Evolutionary conservation across 1,139 yeast species (phyloP).

Genomic region (Nakaseomyces nivariensis): DNA sequence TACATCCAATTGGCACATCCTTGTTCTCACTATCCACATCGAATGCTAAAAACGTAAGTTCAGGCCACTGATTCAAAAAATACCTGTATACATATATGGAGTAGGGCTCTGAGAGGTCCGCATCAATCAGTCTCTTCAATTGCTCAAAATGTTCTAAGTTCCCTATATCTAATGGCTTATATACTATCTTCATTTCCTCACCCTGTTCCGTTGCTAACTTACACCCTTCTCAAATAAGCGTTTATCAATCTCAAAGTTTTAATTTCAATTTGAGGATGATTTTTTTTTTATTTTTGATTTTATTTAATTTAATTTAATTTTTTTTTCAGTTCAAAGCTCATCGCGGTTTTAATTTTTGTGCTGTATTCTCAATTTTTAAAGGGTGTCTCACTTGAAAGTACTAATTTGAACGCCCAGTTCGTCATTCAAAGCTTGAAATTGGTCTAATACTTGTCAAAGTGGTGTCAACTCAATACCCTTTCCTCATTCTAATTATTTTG

Average conservation of each 20-base stretch:
- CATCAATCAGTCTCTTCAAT: slow-evolving; percentile 41
- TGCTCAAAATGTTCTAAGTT: slow-evolving; percentile 26
- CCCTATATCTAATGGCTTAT: slow-evolving; percentile 21
- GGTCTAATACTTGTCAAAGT: too few species aligned
- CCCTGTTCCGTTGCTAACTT: too few species aligned
- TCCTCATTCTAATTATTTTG: too few species aligned
- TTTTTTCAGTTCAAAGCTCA: background rate
- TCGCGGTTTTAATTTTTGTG: background rate
- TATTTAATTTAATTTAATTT: background rate
- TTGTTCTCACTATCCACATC: slow-evolving; percentile 14
- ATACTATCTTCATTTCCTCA: slow-evolving; percentile 14
- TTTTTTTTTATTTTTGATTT: background rate
- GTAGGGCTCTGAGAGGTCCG: slow-evolving; percentile 63
- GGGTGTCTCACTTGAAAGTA: background rate
- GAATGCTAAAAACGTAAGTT: slow-evolving; percentile 44
- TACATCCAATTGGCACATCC: slow-evolving; percentile 53
- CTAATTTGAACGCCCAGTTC: too few species aligned
- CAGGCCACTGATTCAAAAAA: slow-evolving; percentile 63
- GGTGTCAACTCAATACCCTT: too few species aligned
- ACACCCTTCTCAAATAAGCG: too few species aligned
- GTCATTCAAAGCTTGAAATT: background rate
- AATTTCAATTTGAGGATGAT: background rate
- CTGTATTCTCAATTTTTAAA: background rate
- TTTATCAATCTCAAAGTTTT: too few species aligned
- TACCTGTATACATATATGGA: slow-evolving; percentile 62